Evolutionary conservation across 352 stramenopile genomes (phyloP), one percentile per base, ranked within the genome.

Genomic region (Phytophthora fragariaefolia): DNA sequence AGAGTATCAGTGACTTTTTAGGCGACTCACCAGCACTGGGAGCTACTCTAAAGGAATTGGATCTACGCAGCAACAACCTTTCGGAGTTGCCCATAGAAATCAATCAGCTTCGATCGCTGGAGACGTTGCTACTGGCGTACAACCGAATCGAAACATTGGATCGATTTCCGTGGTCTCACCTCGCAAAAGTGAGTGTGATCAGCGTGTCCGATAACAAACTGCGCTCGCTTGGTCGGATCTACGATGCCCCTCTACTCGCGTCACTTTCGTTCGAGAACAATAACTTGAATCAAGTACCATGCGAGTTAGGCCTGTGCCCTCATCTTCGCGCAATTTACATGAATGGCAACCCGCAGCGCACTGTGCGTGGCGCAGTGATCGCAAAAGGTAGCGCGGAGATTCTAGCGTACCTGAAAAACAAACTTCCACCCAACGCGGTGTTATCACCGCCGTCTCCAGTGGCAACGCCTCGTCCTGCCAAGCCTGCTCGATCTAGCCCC

Each of bases 191-290:
- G 18, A 89, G 70, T 23, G 72, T 93, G n/a, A 8, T 90, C 27
- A 93, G 83, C 45, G 27, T 92, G 40, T 90, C 86, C 13, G 85
- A 95, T 62, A 96, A 96, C 73, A 88, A 87, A 55, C 66, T 97
- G 22, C 66, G 66, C 0, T 87, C 80, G 10, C 72, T 96, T 12
- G 82, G 85, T 20, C 66, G 66, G 0, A 83, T 96, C 27, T 92
- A 90, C 63, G 58, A 85, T n/a, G 57, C 61, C 0, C 83, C 89
- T 24, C 48, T 57, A 10, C 73, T 97, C 17, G 72, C 76, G 26
- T 93, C 84, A 36, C 72, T 97, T 18, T 89, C 83, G 27, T 84
- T 96, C 40, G 84, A 95, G 68, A 96, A 95, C 76, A 97, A 96
- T 59, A 93, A 85, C 45, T 67, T 96, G 26, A 72, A 62, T 6